phyloP scores from a whole-genome alignment of 345 rosid species.

The Euclidium syriacum region DNA sequence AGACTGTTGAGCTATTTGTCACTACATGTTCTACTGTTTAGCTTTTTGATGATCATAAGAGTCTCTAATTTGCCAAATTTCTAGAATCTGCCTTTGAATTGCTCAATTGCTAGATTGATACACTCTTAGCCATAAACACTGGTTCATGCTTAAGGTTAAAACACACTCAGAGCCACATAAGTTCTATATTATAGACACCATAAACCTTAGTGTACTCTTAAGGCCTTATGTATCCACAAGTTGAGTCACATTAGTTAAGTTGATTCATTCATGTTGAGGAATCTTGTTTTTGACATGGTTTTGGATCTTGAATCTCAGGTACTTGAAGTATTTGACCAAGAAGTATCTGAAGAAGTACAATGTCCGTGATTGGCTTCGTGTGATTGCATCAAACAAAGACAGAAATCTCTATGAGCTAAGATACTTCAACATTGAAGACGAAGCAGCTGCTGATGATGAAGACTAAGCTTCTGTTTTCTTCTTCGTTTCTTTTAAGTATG shows the following conservation, averaged over 20 bases:
- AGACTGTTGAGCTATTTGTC: too few relatives aligned
- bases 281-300: neutral
- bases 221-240: too few relatives aligned
- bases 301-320: slow-evolving; percentile 26
- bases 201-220: too few relatives aligned
- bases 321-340: slow-evolving; percentile 66
- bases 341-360: slow-evolving; percentile 67
- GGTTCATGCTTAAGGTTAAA: too few relatives aligned
- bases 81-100: too few relatives aligned
- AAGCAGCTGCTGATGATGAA: slow-evolving; percentile 68
- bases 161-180: too few relatives aligned
- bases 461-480: slow-evolving; percentile 2
- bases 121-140: too few relatives aligned
- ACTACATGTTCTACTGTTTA: too few relatives aligned
- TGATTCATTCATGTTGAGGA: too few relatives aligned
- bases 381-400: slow-evolving; percentile 67
- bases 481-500: neutral
- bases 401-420: slow-evolving; percentile 51
- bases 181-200: too few relatives aligned
- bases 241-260: too few relatives aligned
- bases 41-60: neutral
- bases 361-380: slow-evolving; percentile 69
- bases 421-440: slow-evolving; percentile 72
- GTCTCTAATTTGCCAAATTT: neutral
- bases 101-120: too few relatives aligned